These are phyloP conservation scores for Aspergillus piperis DNA, from an alignment of 2,329 filamentous ascomycete species.

Conservation along the genomic window DNA sequence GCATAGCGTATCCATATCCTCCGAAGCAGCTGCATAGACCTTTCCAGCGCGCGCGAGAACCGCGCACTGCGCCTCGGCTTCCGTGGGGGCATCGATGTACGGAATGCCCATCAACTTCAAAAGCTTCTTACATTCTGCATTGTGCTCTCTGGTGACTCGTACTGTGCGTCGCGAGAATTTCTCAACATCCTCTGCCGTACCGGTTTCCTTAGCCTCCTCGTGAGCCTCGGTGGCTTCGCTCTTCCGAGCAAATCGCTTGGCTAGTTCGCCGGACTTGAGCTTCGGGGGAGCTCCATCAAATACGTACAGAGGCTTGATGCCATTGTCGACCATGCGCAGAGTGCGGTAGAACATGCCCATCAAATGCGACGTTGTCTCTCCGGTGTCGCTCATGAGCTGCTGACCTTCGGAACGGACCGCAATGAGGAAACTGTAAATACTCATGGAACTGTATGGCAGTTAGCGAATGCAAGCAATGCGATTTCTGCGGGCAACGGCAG, in stretches of 20 bases:
- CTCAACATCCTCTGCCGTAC: conserved; percentile 95
- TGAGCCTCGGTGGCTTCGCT: conserved; percentile 85
- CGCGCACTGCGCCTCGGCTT: conserved; percentile 96
- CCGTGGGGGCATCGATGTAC: conserved; percentile 91
- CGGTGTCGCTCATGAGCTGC: conserved; percentile 90
- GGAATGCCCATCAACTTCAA: conserved; percentile 95
- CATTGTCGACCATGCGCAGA: conserved; percentile 95
- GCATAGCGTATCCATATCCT: conserved; percentile 98
- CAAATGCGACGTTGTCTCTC: conserved; percentile 94
- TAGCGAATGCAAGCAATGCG: conserved; percentile 14
- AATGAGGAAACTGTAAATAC: conserved; percentile 97
- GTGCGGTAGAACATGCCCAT: conserved; percentile 99
- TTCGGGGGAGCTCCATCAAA: conserved; percentile 97
- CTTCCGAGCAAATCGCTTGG: conserved; percentile 94
- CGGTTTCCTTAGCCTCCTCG: conserved; percentile 95
- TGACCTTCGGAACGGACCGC: conserved; percentile 96
- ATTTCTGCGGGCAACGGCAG: conserved; percentile 3
- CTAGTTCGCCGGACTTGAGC: conserved; percentile 94
- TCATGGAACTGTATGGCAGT: conserved; percentile 73
- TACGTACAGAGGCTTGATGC: conserved; percentile 97
- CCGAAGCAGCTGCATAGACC: conserved; percentile 93
- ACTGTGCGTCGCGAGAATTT: conserved; percentile 95
- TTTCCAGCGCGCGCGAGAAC: conserved; percentile 86
- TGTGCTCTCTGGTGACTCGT: conserved; percentile 93
- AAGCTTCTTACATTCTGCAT: conserved; percentile 86